Evolutionary conservation across 441 rosid genomes (phyloP).

Genomic region (Adansonia gregorii): DNA sequence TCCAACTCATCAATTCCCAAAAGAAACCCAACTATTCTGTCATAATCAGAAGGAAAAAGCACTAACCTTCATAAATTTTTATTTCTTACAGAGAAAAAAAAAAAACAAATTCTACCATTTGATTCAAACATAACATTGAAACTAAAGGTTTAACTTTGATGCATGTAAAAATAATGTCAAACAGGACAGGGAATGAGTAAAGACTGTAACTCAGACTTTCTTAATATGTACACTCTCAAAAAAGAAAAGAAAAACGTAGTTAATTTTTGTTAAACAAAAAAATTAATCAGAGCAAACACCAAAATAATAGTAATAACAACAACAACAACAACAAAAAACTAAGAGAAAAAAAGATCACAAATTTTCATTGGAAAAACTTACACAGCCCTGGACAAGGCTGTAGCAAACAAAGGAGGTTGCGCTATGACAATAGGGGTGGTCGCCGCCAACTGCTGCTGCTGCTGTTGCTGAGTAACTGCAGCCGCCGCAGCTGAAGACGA

Average conservation of each 20-base stretch:
- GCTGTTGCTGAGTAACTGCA: constrained; percentile 26
- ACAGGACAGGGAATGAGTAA: not conserved
- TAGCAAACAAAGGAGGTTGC: constrained; percentile 21
- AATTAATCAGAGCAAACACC: not conserved
- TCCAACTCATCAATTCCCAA: not conserved
- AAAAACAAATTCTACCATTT: not conserved
- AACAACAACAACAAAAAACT: not conserved
- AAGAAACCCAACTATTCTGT: not conserved
- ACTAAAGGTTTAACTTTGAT: not conserved
- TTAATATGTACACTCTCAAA: constrained; percentile 13
- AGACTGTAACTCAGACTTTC: not conserved
- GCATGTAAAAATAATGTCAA: not conserved
- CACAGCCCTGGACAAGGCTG: constrained; percentile 52
- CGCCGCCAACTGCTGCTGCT: constrained; percentile 28
- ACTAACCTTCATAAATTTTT: not conserved
- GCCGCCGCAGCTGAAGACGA: constrained; percentile 40
- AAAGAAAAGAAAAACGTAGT: not conserved
- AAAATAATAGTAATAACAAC: not conserved
- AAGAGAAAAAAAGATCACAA: constrained; percentile 18
- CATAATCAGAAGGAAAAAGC: not conserved
- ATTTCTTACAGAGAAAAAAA: not conserved
- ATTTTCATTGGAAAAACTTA: constrained; percentile 41
- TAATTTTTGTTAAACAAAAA: not conserved
- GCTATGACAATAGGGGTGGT: constrained; percentile 29
- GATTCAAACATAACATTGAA: not conserved